Percentiles rank a stretch among this genome's conserved stretches.
phyloP scores from a whole-genome alignment of 208 protist genomes.

The Angomonas ambiguus region DNA sequence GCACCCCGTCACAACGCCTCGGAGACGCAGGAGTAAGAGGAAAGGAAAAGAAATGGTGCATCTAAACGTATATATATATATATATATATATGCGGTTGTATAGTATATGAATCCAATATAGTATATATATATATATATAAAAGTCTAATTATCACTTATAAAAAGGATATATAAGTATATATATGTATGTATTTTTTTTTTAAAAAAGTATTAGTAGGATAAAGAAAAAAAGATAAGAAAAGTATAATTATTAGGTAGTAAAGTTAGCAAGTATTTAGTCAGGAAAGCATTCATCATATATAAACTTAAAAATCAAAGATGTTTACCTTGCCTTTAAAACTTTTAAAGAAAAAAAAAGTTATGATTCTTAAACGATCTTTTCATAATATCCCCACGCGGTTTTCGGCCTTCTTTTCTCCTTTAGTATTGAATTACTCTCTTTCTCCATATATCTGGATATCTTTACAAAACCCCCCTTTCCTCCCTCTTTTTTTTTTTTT shows the following conservation, averaged over 20 bases:
- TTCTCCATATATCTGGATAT: too few species aligned
- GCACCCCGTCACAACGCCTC: conserved; percentile 79
- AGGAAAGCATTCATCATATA: background rate
- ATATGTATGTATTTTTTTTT: conserved; percentile 1
- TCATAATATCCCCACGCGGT: background rate
- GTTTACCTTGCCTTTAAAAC: background rate
- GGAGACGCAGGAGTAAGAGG: conserved; percentile 31
- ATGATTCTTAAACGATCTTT: background rate
- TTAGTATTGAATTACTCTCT: background rate
- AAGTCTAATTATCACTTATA: conserved; percentile 1
- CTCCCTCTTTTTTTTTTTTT: background rate
- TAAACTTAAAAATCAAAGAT: too few species aligned
- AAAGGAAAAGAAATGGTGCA: background rate
- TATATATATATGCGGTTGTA: too few species aligned
- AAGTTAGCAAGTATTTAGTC: conserved; percentile 1
- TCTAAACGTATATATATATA: too few species aligned
- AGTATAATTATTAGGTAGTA: conserved; percentile 1
- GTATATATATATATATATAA: background rate
- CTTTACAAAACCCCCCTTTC: too few species aligned
- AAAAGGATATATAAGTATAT: too few species aligned
- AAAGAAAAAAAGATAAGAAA: conserved; percentile 10
- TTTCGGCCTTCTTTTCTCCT: background rate
- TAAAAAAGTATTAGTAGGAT: background rate
- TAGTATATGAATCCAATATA: background rate
- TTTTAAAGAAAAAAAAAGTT: conserved; percentile 2